phyloP scores from a whole-genome alignment of 2,329 filamentous ascomycete genomes.

The Triangularia setosa region DNA sequence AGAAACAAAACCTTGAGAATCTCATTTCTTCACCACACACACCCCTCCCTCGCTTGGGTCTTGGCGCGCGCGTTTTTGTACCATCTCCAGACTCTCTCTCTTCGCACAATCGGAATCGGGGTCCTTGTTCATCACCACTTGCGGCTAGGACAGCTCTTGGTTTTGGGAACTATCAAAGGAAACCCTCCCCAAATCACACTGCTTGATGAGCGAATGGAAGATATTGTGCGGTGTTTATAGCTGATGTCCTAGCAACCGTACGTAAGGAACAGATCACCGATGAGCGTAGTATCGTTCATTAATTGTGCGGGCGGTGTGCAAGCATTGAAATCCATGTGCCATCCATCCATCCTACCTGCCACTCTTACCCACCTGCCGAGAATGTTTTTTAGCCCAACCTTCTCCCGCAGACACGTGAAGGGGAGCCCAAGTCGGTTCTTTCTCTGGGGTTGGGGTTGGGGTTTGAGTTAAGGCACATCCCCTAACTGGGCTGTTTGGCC shows the following conservation, averaged over 20 bases:
- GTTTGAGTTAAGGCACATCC: too few species aligned
- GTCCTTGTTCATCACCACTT: background rate
- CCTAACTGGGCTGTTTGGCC: background rate
- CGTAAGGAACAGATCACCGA: background rate
- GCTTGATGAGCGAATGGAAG: background rate
- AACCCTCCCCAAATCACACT: too few species aligned
- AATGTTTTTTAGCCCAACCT: background rate
- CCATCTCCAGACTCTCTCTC: background rate
- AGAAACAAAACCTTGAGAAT: background rate
- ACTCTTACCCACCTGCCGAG: background rate
- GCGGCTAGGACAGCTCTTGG: too few species aligned
- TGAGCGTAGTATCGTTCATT: background rate
- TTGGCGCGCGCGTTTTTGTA: slow-evolving; percentile 8
- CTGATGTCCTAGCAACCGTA: too few species aligned
- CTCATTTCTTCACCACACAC: background rate
- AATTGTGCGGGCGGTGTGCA: background rate
- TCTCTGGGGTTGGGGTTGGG: background rate
- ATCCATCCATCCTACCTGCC: background rate
- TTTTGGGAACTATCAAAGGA: too few species aligned
- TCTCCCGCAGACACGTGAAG: background rate
- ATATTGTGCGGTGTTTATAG: background rate
- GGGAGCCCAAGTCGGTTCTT: background rate
- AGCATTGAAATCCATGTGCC: background rate
- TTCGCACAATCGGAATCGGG: background rate
- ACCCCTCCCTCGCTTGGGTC: slow-evolving; percentile 6